Percentiles rank a stretch among this genome's conserved stretches.
phyloP scores from a whole-genome alignment of 371 early-diverging fungal genomes.

The Parasitella parasitica region DNA sequence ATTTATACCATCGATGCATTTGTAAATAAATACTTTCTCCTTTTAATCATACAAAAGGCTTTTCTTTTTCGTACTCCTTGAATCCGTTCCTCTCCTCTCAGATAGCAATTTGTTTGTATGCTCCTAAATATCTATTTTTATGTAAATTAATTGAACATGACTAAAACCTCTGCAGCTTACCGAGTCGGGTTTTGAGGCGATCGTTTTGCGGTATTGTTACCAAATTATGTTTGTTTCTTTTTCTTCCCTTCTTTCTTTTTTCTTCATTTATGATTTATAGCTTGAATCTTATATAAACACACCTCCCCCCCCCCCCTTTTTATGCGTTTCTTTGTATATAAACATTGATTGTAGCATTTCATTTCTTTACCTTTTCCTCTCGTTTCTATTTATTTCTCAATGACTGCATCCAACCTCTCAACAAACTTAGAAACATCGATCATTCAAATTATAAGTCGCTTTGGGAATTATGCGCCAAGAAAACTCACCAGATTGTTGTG shows the following conservation, averaged over 20 bases:
- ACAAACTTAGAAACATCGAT: neutral
- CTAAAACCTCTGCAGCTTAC: neutral
- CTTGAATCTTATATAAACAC: neutral
- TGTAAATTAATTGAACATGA: neutral
- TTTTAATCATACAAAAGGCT: neutral
- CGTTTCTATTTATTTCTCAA: neutral
- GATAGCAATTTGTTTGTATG: neutral
- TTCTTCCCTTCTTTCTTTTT: neutral
- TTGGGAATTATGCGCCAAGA: neutral
- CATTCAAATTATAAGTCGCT: neutral
- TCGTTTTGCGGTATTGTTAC: neutral
- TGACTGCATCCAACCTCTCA: neutral
- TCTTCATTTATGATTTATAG: neutral
- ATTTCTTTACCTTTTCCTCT: neutral
- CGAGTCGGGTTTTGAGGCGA: neutral
- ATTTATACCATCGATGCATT: no score
- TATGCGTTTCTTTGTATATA: neutral
- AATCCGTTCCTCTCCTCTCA: neutral
- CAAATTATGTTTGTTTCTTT: neutral
- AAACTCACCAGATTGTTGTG: slow-evolving; percentile 4
- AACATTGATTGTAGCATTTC: neutral
- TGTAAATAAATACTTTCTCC: neutral
- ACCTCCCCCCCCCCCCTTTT: neutral
- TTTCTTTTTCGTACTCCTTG: neutral
- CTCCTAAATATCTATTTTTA: neutral